Evolutionary conservation across 805 yeast species (phyloP).

Genomic region (Priceomyces castillae): DNA sequence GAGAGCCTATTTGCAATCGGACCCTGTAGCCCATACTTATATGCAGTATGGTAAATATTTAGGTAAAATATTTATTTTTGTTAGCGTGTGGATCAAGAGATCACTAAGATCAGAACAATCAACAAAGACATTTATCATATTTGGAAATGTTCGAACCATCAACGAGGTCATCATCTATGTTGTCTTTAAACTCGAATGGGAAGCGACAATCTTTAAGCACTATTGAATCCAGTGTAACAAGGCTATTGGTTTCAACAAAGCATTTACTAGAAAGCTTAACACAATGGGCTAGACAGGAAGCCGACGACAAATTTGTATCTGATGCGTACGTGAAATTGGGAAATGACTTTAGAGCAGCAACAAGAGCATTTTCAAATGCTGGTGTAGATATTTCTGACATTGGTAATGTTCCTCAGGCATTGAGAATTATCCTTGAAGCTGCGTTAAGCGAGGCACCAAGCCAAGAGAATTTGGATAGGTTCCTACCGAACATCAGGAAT

Average conservation of each 20-base stretch:
- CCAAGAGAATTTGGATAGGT: constrained; percentile 74
- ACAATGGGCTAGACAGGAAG: constrained; percentile 84
- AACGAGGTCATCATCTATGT: constrained; percentile 5
- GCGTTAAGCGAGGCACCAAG: constrained; percentile 85
- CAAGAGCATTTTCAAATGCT: constrained; percentile 71
- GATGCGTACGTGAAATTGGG: constrained; percentile 90
- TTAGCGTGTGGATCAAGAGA: background rate
- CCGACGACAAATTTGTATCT: constrained; percentile 80
- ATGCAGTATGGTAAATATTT: background rate
- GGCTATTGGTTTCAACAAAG: constrained; percentile 83
- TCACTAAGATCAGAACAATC: background rate
- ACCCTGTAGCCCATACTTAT: background rate
- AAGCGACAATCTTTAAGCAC: constrained; percentile 39
- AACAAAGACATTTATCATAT: background rate
- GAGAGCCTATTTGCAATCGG: background rate
- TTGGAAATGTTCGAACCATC: constrained; percentile 4
- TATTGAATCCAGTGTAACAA: constrained; percentile 74
- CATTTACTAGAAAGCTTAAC: constrained; percentile 82
- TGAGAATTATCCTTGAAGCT: constrained; percentile 77
- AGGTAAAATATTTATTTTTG: background rate
- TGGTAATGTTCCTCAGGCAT: constrained; percentile 84
- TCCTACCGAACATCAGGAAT: constrained; percentile 79
- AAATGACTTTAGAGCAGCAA: constrained; percentile 85
- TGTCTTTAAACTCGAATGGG: background rate
- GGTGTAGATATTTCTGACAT: constrained; percentile 81